These are phyloP conservation scores for Pichia sp. DNA, from an alignment of 1,139 yeast genomes.

Conservation along the genomic window DNA sequence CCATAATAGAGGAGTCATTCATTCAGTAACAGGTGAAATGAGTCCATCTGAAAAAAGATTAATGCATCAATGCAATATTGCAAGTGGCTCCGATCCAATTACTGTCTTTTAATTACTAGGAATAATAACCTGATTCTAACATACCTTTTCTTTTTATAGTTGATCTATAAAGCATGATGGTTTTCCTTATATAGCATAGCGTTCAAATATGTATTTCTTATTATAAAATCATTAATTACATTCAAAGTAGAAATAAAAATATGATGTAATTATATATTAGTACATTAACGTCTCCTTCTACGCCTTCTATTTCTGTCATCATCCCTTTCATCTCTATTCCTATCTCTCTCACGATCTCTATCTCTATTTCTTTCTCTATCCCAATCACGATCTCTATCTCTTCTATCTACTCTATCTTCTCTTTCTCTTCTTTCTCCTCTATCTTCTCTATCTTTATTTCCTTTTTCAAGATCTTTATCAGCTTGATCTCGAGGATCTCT, in stretches of 20 bases:
- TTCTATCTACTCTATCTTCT: slow-evolving; percentile 18
- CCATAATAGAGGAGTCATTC: slow-evolving; percentile 85
- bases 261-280: neutral
- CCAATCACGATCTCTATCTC: slow-evolving; percentile 15
- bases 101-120: neutral
- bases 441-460: slow-evolving; percentile 20
- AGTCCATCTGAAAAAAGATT: slow-evolving; percentile 68
- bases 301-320: slow-evolving; percentile 9
- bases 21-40: slow-evolving; percentile 84
- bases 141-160: neutral
- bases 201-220: no score
- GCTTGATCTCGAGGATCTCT: slow-evolving; percentile 26
- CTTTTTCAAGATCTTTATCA: slow-evolving; percentile 25
- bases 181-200: neutral
- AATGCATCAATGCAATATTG: slow-evolving; percentile 92
- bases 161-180: neutral
- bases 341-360: slow-evolving; percentile 19
- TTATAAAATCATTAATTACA: no score
- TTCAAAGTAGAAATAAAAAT: no score
- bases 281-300: slow-evolving; percentile 12
- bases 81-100: slow-evolving; percentile 66
- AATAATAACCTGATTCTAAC: neutral
- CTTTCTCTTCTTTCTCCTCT: slow-evolving; percentile 5
- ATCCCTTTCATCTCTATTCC: slow-evolving; percentile 13
- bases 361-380: slow-evolving; percentile 16